Percentiles rank a stretch among this genome's conserved stretches.
Evolutionary conservation across 768 basidiomycete species (phyloP).

Genomic region (Melanogaster broomeanus): DNA sequence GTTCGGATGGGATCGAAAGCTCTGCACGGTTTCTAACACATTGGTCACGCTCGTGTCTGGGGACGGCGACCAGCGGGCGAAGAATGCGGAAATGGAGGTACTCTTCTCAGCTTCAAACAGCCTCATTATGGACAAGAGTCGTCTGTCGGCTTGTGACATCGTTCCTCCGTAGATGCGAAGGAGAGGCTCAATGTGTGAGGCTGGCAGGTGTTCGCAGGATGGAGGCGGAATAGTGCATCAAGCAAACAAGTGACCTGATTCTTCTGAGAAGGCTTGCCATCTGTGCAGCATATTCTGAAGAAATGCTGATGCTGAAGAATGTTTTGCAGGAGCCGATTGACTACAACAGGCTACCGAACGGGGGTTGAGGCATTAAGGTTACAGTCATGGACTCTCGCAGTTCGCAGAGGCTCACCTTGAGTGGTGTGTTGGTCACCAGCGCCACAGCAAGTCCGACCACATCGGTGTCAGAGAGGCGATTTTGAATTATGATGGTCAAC

Average conservation of each 20-base stretch:
- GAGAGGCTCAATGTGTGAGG: conserved; percentile 81
- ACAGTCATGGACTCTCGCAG: neutral
- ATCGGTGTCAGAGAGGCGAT: conserved; percentile 46
- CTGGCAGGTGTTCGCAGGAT: conserved; percentile 85
- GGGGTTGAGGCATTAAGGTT: neutral
- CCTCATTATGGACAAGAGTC: conserved; percentile 72
- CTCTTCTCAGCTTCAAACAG: conserved; percentile 76
- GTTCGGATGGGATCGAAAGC: conserved; percentile 67
- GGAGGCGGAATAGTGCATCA: conserved; percentile 66
- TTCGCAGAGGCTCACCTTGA: conserved; percentile 58
- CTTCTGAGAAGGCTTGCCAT: conserved; percentile 32
- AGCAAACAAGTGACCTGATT: conserved; percentile 57
- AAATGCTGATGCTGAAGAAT: conserved; percentile 73
- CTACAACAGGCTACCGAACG: conserved; percentile 54
- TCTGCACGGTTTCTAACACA: conserved; percentile 66
- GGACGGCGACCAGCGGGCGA: conserved; percentile 65
- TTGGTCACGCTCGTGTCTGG: conserved; percentile 43
- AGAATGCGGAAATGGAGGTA: conserved; percentile 60
- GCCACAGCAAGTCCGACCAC: conserved; percentile 46
- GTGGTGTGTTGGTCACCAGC: conserved; percentile 40
- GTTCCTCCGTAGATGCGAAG: conserved; percentile 75
- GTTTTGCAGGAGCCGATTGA: conserved; percentile 76
- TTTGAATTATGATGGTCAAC: conserved; percentile 61
- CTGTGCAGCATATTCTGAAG: conserved; percentile 42
- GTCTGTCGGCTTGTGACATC: conserved; percentile 60